Base-by-base conservation (phyloP, 2,329 filamentous ascomycete genomes). In the Xylariales sp. region DNA sequence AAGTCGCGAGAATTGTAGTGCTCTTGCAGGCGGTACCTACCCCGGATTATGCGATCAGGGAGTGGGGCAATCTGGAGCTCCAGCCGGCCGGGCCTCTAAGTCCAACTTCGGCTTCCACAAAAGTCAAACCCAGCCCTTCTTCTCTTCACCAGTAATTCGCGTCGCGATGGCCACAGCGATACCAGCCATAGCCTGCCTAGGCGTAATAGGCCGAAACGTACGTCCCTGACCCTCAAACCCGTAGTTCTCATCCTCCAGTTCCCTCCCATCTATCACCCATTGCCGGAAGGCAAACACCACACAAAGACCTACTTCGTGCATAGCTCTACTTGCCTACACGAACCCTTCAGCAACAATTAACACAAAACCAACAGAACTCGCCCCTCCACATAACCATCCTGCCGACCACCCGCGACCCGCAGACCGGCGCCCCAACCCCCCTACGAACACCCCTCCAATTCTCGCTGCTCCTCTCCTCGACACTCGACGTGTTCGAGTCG, bases 341-440 rank as follows among this genome's bases (percentile, higher is more conserved):
- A 8, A 27, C 24, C 24, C 24, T n/a, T 27, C n/a, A 27, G n/a
- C 8, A 8, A n/a, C 7, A 27, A n/a, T n/a, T 27, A 27, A 27
- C 24, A 22, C 10, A 36, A 18, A 15, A 21, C 14, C 24, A 22
- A 45, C 58, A 97, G 90, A 95, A 97, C 70, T 95, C 96, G 60
- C 93, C 91, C 45, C 84, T 97, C 51, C 91, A 97, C 68, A 86
- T 95, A 55, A 82, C 88, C 46, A 80, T 95, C 60, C 95, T 96
- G 65, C 86, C 88, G 72, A 77, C 57, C 67, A 74, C 35, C 51
- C 73, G 39, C 18, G 44, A 46, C 40, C 24, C 44, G 21, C 22
- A 38, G 27, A 73, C 71, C 51, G 69, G 73, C 63, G 68, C 65
- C 41, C 69, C 71, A 52, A 57, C 64, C 6, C 76, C 78, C 25